Evolutionary conservation across 306 rosid species (phyloP).

Genomic region (Fragaria vesca): DNA sequence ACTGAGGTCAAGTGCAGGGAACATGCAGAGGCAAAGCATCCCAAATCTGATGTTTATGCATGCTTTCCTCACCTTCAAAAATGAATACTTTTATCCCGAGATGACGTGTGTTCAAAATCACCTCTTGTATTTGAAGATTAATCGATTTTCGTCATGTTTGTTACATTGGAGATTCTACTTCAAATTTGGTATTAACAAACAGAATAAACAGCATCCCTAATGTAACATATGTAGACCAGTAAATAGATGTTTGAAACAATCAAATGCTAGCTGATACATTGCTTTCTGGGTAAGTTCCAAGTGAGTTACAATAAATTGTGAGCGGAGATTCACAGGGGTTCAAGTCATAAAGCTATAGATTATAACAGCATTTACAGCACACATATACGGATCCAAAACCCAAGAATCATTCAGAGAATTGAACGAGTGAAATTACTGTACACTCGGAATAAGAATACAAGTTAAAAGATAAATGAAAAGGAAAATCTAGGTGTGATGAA

Average conservation of each 20-base stretch:
- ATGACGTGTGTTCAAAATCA: background rate
- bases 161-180: background rate
- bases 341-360: background rate
- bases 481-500: background rate
- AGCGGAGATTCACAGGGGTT: background rate
- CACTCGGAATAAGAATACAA: background rate
- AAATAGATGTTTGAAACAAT: background rate
- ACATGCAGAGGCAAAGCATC: conserved; percentile 66
- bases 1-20: conserved; percentile 65
- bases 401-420: background rate
- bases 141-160: background rate
- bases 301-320: background rate
- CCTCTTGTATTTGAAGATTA: background rate
- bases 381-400: background rate
- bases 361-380: background rate
- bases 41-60: conserved; percentile 45
- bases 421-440: background rate
- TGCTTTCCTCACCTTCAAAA: conserved; percentile 61
- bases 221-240: background rate
- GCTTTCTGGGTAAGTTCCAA: background rate
- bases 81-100: conserved; percentile 5
- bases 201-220: background rate
- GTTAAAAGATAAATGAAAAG: background rate
- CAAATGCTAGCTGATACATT: background rate
- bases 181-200: background rate